Evolutionary conservation across 129 eudicot genomes (phyloP), one percentile per base, ranked within the genome.

Genomic region (Gnaphalium uliginosum): DNA sequence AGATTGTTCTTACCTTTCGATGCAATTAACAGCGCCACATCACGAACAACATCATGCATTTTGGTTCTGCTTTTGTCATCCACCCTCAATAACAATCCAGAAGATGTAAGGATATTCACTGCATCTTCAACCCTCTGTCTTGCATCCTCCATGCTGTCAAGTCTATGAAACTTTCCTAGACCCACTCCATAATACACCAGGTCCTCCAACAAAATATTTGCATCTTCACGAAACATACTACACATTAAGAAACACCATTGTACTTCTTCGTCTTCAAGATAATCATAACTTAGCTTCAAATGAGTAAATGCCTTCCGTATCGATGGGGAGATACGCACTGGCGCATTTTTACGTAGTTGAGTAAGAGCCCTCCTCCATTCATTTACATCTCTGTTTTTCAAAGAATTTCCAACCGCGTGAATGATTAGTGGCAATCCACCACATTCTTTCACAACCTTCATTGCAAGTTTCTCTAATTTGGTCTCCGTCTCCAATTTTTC

Each of bases 21-120:
- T 26, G 68, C 53, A 24, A 54, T 77, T 4, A 68, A 11, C 13
- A 33, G 30, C 7, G 69, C 74, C 48, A 64, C 71, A 17, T 75
- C 79, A 75, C 64, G 79, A 65, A 75, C 72, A 65, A 64, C 53
- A 18, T 48, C 79, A 15, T 75, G 79, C 72, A 75, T 75, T 64
- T 64, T 56, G 35, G 66, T 56, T 15, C 4, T 13, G 15, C 8
- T 13, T 72, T 56, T 56, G 21, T 39, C 17, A 1, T 56, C 43
- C 3, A 6, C 9, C 8, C 9, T 37, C 46, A 48, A 33, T 29
- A 75, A 48, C 50, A 75, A 75, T 24, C 10, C 29, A n/a, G 27
- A 64, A 2, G 79, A 65, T 29, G 30, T 75, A n/a, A 75, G 79
- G 22, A 3, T 64, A 8, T 35, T 29, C 13, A 75, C 54, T 11